phyloP scores from a whole-genome alignment of 495 filamentous ascomycete species.

The Acidiella bohemica region DNA sequence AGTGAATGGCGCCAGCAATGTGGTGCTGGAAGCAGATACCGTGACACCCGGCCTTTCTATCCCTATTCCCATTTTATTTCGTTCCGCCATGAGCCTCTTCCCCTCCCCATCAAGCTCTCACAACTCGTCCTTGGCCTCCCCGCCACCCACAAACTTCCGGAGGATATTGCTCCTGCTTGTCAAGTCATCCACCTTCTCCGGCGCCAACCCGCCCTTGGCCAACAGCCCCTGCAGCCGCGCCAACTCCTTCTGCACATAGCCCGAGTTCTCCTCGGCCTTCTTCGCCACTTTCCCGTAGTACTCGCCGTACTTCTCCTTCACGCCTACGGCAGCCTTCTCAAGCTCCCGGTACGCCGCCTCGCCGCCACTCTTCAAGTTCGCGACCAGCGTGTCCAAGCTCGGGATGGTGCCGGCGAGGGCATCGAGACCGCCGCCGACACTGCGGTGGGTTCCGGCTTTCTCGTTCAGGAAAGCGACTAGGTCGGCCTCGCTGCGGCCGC shows the following conservation, averaged over 20 bases:
- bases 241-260: slow-evolving; percentile 77
- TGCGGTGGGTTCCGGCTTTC: slow-evolving; percentile 78
- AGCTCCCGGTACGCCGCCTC: slow-evolving; percentile 43
- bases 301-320: slow-evolving; percentile 73
- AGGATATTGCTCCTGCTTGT: slow-evolving; percentile 79
- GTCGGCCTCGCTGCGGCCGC: slow-evolving; percentile 63
- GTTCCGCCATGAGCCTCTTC: too few species aligned
- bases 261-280: slow-evolving; percentile 63
- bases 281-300: slow-evolving; percentile 87
- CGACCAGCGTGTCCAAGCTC: slow-evolving; percentile 57
- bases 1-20: too few species aligned
- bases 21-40: too few species aligned
- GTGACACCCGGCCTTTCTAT: too few species aligned
- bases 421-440: slow-evolving; percentile 68
- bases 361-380: slow-evolving; percentile 48
- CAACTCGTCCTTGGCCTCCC: slow-evolving; percentile 52
- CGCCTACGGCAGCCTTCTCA: slow-evolving; percentile 50
- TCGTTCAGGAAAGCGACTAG: slow-evolving; percentile 74
- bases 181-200: slow-evolving; percentile 80
- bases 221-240: slow-evolving; percentile 64
- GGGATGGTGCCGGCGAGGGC: slow-evolving; percentile 69
- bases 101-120: too few species aligned
- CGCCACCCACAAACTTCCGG: slow-evolving; percentile 49
- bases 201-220: slow-evolving; percentile 71
- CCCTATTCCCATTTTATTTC: too few species aligned